These are phyloP conservation scores for Oidiodendron maius DNA, from an alignment of 495 filamentous ascomycete species.

Conservation along the genomic window DNA sequence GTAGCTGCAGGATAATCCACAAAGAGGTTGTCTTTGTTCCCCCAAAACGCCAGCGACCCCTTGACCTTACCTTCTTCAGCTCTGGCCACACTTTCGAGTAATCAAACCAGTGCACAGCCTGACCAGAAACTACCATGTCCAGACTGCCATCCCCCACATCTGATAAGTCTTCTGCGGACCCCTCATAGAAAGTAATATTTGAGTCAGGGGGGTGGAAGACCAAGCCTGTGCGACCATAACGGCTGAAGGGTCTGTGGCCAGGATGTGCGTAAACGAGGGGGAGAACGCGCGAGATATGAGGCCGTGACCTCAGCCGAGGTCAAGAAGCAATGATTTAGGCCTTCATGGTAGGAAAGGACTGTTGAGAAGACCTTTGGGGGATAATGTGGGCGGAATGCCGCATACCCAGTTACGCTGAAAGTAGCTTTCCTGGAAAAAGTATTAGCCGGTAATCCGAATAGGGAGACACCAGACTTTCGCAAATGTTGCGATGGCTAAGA, in stretches of 20 bases:
- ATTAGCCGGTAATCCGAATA: slow-evolving; percentile 1
- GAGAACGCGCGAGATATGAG: slow-evolving; percentile 48
- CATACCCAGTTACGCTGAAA: slow-evolving; percentile 52
- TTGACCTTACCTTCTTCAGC: slow-evolving; percentile 43
- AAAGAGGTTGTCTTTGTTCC: slow-evolving; percentile 56
- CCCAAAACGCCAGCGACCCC: slow-evolving; percentile 57
- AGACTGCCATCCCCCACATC: slow-evolving; percentile 39
- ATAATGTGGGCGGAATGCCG: slow-evolving; percentile 58
- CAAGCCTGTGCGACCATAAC: slow-evolving; percentile 52
- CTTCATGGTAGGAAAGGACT: slow-evolving; percentile 48
- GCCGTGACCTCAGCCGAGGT: slow-evolving; percentile 59
- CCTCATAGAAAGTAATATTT: slow-evolving; percentile 40
- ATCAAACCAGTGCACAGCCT: slow-evolving; percentile 65
- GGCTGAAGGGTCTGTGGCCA: slow-evolving; percentile 52
- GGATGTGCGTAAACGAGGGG: slow-evolving; percentile 37
- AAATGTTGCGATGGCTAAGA: slow-evolving; percentile 37
- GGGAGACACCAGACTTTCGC: slow-evolving; percentile 26
- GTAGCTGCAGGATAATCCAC: slow-evolving; percentile 41
- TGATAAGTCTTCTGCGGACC: slow-evolving; percentile 43
- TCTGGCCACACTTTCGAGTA: slow-evolving; percentile 46
- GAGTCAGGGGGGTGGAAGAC: slow-evolving; percentile 22
- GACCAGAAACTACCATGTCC: slow-evolving; percentile 53
- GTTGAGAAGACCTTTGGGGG: slow-evolving; percentile 46
- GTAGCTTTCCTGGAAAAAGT: slow-evolving; percentile 31
- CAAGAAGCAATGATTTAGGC: slow-evolving; percentile 38